Evolutionary conservation across 305 asterid genomes (phyloP), one percentile per base, ranked within the genome.

Genomic region (Galium porrigens): DNA sequence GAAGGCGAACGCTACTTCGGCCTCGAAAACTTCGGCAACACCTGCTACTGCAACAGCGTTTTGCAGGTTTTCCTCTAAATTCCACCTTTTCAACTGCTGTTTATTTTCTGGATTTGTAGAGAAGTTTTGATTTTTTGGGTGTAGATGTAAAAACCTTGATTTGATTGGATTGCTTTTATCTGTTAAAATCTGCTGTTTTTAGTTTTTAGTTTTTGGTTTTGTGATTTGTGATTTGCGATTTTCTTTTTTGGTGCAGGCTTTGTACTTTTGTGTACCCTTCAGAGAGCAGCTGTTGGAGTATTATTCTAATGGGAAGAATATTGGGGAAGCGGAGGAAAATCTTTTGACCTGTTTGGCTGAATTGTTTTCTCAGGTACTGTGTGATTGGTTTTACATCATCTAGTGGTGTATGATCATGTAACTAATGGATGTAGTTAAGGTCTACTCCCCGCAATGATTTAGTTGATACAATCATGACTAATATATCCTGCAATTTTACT

Each of bases 1-100:
- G 96, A 89, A 71, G 96, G 96, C 32, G 96, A 89, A 67, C 79
- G 94, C 25, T 89, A 85, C 66, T 89, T 89, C 63, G 95, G 95
- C 44, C 81, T 89, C 68, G 96, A 89, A 77, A 89, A 89, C 76
- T 89, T 84, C 69, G 96, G 96, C 33, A 89, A 89, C 65, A 89
- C 96, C 53, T 89, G 95, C 67, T 89, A 89, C 56, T 87, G 95
- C 79, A 89, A 89, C 79, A 84, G 94, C 80, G 94, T 89, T 25
- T 81, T 87, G 36, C 96, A 88, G 90, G 96, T 88, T 10, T 44
- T 12, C 3, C 18, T 8, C 51, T 66, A 17, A 62, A 32, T 54
- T 44, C 34, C 0, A 14, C 9, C 56, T 58, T 54, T 22, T 9
- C 25, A 11, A 0, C 14, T 54, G 10, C 11, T 29, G 6, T 20